phyloP scores from a whole-genome alignment of 2,329 filamentous ascomycete species.

The Cladosporium sp. region DNA sequence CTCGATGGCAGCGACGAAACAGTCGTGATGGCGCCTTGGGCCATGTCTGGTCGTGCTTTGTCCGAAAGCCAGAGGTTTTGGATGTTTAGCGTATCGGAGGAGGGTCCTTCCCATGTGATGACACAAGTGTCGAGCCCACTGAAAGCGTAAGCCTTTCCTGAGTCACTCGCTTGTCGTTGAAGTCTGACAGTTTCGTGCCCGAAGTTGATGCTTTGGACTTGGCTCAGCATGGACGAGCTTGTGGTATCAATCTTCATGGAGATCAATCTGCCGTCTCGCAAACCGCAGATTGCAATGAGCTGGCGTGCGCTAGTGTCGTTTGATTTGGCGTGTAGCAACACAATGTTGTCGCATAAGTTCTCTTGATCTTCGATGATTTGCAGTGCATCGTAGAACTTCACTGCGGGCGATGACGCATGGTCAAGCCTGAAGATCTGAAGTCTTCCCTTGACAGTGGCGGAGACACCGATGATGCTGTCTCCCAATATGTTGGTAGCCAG shows the following conservation, averaged over 20 bases:
- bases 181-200: slow-evolving; percentile 27
- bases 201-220: slow-evolving; percentile 16
- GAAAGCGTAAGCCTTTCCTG: slow-evolving; percentile 21
- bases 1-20: slow-evolving; percentile 22
- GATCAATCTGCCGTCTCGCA: slow-evolving; percentile 27
- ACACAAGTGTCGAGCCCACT: slow-evolving; percentile 23
- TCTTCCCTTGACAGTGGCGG: slow-evolving; percentile 15
- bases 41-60: slow-evolving; percentile 22
- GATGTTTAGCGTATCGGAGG: slow-evolving; percentile 14
- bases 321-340: slow-evolving; percentile 15
- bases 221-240: slow-evolving; percentile 3
- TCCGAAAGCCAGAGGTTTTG: slow-evolving; percentile 28
- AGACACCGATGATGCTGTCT: slow-evolving; percentile 12
- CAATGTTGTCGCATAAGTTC: slow-evolving; percentile 24
- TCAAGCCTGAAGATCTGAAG: slow-evolving; percentile 13
- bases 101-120: slow-evolving; percentile 21
- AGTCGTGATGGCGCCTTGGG: slow-evolving; percentile 22
- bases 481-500: slow-evolving; percentile 7
- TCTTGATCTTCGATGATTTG: neutral
- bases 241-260: slow-evolving; percentile 13
- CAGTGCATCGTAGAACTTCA: neutral
- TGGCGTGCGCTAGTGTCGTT: neutral
- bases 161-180: slow-evolving; percentile 11
- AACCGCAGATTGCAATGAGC: slow-evolving; percentile 23
- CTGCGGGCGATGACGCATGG: neutral